These are phyloP conservation scores for Pyrenochaeta sp. DNA, from an alignment of 2,329 filamentous ascomycete genomes.

Conservation along the genomic window DNA sequence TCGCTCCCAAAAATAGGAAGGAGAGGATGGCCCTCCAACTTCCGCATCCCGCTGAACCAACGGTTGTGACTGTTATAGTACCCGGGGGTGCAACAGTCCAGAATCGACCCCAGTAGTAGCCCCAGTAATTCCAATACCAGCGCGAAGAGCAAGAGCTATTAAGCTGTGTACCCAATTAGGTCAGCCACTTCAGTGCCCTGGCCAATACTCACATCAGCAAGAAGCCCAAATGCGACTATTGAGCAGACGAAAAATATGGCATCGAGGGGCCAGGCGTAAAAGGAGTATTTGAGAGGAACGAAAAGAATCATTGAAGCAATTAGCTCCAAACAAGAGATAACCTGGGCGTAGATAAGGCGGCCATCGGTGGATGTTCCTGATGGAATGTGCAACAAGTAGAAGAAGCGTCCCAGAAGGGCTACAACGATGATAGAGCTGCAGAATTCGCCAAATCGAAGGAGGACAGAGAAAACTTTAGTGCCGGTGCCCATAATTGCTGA, in stretches of 20 bases:
- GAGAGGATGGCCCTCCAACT: constrained; percentile 11
- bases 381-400: constrained; percentile 10
- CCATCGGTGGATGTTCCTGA: neutral
- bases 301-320: constrained; percentile 11
- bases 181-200: neutral
- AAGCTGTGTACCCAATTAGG: constrained; percentile 11
- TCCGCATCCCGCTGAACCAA: constrained; percentile 6
- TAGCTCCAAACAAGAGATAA: constrained; percentile 13
- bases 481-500: constrained; percentile 13
- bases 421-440: constrained; percentile 15
- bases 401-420: constrained; percentile 15
- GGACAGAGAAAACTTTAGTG: constrained; percentile 9
- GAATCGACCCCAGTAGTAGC: constrained; percentile 19
- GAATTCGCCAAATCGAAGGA: constrained; percentile 13
- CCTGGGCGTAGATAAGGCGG: constrained; percentile 15
- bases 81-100: constrained; percentile 6
- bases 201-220: constrained; percentile 10
- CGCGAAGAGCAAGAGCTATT: constrained; percentile 13
- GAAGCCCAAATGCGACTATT: constrained; percentile 17
- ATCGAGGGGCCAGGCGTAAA: constrained; percentile 17
- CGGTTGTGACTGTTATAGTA: neutral
- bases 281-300: constrained; percentile 12
- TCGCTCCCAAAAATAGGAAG: constrained; percentile 13
- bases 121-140: constrained; percentile 20
- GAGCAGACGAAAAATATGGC: constrained; percentile 15